These are phyloP conservation scores for Dactylellina drechsleri DNA, from an alignment of 2,329 filamentous ascomycete genomes.

Conservation along the genomic window DNA sequence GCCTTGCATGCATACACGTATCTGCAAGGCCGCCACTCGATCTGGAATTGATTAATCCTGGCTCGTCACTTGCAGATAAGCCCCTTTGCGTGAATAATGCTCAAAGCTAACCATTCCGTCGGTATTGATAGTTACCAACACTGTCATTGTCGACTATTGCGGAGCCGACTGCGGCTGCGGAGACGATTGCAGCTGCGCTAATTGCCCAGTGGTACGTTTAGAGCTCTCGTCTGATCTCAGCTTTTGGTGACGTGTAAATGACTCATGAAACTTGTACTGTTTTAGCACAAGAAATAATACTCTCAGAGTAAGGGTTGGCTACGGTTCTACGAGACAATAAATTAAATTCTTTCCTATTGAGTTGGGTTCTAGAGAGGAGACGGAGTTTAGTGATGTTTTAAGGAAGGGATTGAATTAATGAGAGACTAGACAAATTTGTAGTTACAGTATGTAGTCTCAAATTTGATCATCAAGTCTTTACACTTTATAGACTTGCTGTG, in stretches of 20 bases:
- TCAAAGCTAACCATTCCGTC: constrained; percentile 16
- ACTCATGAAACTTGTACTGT: too few species aligned
- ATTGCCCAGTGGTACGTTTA: constrained; percentile 34
- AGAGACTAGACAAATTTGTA: too few species aligned
- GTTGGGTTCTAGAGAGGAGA: not conserved
- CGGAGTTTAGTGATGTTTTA: not conserved
- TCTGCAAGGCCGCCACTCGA: too few species aligned
- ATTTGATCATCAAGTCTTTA: too few species aligned
- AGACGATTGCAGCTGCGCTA: constrained; percentile 17
- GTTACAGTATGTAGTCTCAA: too few species aligned
- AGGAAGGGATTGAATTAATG: not conserved
- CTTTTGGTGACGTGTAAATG: too few species aligned
- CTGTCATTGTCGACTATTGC: constrained; percentile 42
- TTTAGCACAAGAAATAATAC: constrained; percentile 10
- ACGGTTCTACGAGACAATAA: constrained; percentile 2
- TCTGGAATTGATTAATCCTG: too few species aligned
- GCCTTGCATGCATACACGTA: constrained; percentile 1
- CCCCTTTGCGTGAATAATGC: constrained; percentile 16
- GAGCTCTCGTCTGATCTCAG: too few species aligned
- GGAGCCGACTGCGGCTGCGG: constrained; percentile 41
- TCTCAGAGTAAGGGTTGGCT: constrained; percentile 1
- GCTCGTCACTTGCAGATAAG: not conserved
- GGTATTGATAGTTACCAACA: constrained; percentile 22
- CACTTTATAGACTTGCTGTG: too few species aligned
- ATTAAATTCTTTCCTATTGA: not conserved